Base-by-base conservation (phyloP, 495 filamentous ascomycete species). In the Oidiodendron maius region DNA sequence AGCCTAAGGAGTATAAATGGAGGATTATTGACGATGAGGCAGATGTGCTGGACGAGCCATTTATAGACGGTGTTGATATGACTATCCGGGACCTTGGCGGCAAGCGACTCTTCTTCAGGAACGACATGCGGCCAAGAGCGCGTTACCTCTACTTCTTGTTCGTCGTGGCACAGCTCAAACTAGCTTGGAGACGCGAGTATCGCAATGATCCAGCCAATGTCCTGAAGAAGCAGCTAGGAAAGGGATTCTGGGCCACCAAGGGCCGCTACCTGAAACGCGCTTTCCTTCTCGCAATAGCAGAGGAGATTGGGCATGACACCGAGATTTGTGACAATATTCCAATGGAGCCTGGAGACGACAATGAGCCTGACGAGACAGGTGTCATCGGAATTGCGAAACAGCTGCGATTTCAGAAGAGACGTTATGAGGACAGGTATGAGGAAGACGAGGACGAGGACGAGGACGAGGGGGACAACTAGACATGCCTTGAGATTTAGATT, bases 231-330 rank as follows among this genome's bases (percentile, higher is more conserved):
- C 46, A 55, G 50, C 25, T 60, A 1, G 45, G 50, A 0, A 52
- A 58, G 38, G 46, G 49, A 24, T 52, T 52, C 40, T 59, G 59
- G 56, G 50, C 34, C 9, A 54, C 51, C 1, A 45, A 45, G 39
- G 50, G 46, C 40, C 30, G 51, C 28, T 62, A 60, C 44, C 25
- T 60, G 3, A 39, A 49, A 24, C 46, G 48, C 3, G 39, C 50
- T 21, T 48, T 57, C 46, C 50, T 61, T 26, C 46, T 53, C 15
- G 59, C 59, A 11, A 25, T 60, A 11, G 57, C 51, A 0, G 40
- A 62, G 2, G 57, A 60, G 32, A 60, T 60, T 28, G 53, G 57
- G n/a, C n/a, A n/a, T n/a, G n/a, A n/a, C n/a, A n/a, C n/a, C n/a
- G n/a, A n/a, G n/a, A n/a, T n/a, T n/a, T n/a, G n/a, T n/a, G n/a